These are phyloP conservation scores for Setaria italica DNA, from an alignment of 202 grass and related monocot species.

Conservation along the genomic window DNA sequence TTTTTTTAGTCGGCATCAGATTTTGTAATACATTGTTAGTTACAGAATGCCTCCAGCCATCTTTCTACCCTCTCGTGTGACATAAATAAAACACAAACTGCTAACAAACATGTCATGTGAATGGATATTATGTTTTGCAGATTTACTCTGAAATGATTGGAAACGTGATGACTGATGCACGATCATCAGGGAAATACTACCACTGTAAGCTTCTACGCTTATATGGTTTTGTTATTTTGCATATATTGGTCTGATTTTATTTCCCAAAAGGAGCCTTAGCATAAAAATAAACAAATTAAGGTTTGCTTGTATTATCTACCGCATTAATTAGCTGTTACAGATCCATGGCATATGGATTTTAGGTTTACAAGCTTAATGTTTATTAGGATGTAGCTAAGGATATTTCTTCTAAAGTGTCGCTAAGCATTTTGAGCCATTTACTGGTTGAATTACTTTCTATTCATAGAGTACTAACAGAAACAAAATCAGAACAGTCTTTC, in stretches of 20 bases:
- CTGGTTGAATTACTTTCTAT: not conserved
- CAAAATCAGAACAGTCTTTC: not conserved
- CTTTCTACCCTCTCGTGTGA: not conserved
- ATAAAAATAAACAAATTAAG: not conserved
- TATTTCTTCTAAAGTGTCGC: not conserved
- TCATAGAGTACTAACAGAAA: not conserved
- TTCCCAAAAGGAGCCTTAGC: not conserved
- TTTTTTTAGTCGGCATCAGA: not conserved
- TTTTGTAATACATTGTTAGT: not conserved
- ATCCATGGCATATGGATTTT: not conserved
- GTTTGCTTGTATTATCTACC: not conserved
- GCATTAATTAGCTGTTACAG: not conserved
- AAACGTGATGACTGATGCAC: constrained; percentile 96
- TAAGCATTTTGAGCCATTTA: not conserved
- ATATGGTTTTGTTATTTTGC: not conserved
- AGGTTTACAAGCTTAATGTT: not conserved
- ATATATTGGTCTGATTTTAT: not conserved
- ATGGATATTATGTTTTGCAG: constrained; percentile 48
- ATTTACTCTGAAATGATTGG: constrained; percentile 99
- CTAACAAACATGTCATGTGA: not conserved
- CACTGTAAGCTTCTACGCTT: constrained; percentile 71
- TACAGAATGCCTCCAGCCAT: not conserved
- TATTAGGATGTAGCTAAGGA: not conserved
- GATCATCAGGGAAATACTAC: constrained; percentile 96
- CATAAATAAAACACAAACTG: not conserved